phyloP scores from a whole-genome alignment of 768 basidiomycete species.

The Trichaptum fuscoviolaceum region DNA sequence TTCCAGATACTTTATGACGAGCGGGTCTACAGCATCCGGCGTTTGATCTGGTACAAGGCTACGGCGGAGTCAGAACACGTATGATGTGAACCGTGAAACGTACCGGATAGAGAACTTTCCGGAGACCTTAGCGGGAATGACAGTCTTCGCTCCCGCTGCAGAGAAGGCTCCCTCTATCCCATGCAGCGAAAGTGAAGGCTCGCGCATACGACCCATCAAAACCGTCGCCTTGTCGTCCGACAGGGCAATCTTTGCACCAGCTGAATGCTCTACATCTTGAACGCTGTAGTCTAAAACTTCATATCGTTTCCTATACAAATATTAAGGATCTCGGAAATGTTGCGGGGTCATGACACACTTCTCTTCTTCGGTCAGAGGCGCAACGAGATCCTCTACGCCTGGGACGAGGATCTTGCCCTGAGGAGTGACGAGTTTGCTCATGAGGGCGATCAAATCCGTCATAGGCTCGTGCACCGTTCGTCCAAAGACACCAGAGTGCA shows the following conservation, averaged over 20 bases:
- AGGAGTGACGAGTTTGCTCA: slow-evolving; percentile 79
- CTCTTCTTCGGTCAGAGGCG: slow-evolving; percentile 67
- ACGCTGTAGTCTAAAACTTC: slow-evolving; percentile 67
- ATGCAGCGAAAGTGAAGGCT: slow-evolving; percentile 84
- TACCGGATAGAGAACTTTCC: slow-evolving; percentile 95
- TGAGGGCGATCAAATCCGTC: slow-evolving; percentile 82
- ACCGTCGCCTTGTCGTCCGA: slow-evolving; percentile 70
- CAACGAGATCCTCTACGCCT: slow-evolving; percentile 83
- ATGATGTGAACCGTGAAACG: slow-evolving; percentile 17
- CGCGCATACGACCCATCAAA: slow-evolving; percentile 92
- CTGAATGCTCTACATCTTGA: slow-evolving; percentile 67
- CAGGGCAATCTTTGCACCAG: slow-evolving; percentile 71
- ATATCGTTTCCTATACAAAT: slow-evolving; percentile 52
- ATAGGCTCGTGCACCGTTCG: slow-evolving; percentile 85
- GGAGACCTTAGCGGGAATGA: slow-evolving; percentile 83
- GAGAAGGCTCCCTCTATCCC: slow-evolving; percentile 96
- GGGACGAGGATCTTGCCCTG: slow-evolving; percentile 84
- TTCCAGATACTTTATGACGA: slow-evolving; percentile 66
- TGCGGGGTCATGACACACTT: slow-evolving; percentile 32
- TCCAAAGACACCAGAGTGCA: slow-evolving; percentile 89
- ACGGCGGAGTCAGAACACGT: background rate
- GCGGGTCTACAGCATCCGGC: slow-evolving; percentile 63
- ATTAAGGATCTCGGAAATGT: background rate
- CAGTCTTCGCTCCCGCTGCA: slow-evolving; percentile 79
- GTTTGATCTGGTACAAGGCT: slow-evolving; percentile 86